These are phyloP conservation scores for Tetrahymena malaccensis DNA, from an alignment of 73 alveolate genomes.

Conservation along the genomic window DNA sequence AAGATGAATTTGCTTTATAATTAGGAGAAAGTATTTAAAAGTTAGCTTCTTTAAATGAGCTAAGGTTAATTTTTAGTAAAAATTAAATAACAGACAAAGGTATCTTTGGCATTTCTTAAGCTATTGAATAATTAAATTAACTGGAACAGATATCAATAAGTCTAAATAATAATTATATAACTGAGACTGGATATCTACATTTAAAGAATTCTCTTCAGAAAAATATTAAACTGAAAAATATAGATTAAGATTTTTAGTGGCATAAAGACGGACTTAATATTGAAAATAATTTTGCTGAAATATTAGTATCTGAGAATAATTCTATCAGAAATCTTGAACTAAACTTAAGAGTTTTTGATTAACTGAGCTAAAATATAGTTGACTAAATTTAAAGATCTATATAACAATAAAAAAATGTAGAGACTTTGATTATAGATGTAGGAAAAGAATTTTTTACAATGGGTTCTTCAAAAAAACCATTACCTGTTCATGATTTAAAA, in stretches of 20 bases:
- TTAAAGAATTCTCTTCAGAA: neutral
- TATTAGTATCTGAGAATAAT: neutral
- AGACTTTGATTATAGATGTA: neutral
- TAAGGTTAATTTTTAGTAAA: neutral
- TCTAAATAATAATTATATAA: too few species aligned
- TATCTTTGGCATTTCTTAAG: neutral
- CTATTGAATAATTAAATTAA: neutral
- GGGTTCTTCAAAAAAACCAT: neutral
- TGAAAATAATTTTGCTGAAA: neutral
- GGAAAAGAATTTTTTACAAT: neutral
- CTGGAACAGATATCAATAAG: neutral
- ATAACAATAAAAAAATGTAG: neutral
- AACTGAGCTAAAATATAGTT: neutral
- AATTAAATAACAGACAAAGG: neutral
- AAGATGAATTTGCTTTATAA: neutral
- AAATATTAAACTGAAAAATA: neutral
- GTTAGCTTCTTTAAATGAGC: neutral
- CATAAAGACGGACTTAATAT: neutral
- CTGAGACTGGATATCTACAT: neutral
- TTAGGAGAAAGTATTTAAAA: neutral
- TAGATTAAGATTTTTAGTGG: neutral
- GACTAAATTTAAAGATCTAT: neutral
- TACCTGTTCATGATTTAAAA: neutral
- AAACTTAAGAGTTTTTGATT: neutral
- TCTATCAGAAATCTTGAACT: neutral